Base-by-base conservation (phyloP, 2,329 filamentous ascomycete species). In the Alternaria hordeiaustralica region DNA sequence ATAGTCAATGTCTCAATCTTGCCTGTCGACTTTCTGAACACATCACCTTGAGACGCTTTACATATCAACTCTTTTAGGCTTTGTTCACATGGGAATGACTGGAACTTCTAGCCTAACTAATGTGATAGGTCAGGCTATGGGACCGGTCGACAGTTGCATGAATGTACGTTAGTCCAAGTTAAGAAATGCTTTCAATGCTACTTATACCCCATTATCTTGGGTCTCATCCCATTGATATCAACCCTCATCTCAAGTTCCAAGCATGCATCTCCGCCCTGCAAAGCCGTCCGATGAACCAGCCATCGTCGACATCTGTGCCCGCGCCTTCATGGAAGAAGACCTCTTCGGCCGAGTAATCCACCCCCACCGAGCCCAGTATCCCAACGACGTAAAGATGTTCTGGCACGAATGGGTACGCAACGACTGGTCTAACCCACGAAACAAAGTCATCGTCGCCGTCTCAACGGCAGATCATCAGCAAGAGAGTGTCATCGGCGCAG, bases 291-390 rank as follows among this genome's bases (percentile, higher is more conserved):
- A 75, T 26, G 65, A 71, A 43, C 50, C 63, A 13, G 49, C 55
- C 25, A 71, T 78, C 10, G 68, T 50, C 9, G 13, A n/a, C 12
- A 49, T 78, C 36, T 71, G 65, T 33, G 44, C 64, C 6, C 61
- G 65, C 3, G 71, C 76, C 3, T 78, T 76, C 58, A 75, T 73
- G 64, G 60, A 77, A 23, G 76, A 78, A 55, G 69, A 73, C 28
- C 67, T 75, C 26, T 73, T 73, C 23, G 76, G 74, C 21, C 56
- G 63, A 2, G 60, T 72, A 6, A 70, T 78, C 8, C 76, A 78
- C 55, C 76, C 75, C 0, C 28, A 69, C 21, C 72, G 74, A 3
- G 20, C 63, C 9, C 18, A 67, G 5, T 74, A 70, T 30, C 73
- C 74, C 1, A 33, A 71, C n/a, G 73, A 76, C 46, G 58, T 72